A percentile compares a stretch with the other conserved stretches of the same genome.
Conservation (phyloP, 371 early-diverging fungal genomes). For the Apophysomyces sp. region DNA sequence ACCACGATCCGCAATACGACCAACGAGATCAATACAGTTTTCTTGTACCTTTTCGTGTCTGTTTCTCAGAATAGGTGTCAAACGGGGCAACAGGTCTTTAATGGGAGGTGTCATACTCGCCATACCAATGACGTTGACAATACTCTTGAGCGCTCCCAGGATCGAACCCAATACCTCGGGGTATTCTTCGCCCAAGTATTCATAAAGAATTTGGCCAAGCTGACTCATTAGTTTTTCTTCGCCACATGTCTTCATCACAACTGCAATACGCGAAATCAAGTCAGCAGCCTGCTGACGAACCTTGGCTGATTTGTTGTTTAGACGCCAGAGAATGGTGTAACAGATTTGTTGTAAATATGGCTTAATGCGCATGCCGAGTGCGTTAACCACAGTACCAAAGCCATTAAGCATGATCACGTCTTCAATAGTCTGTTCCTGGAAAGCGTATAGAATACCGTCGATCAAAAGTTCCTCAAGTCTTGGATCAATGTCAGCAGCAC, state of each 20-base stretch:
- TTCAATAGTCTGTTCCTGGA: conserved; percentile 95
- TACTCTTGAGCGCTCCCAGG: conserved; percentile 85
- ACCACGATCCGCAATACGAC: conserved; percentile 97
- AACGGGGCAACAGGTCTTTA: conserved; percentile 92
- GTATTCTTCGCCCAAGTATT: conserved; percentile 98
- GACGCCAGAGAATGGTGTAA: conserved; percentile 93
- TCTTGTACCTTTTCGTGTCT: conserved; percentile 98
- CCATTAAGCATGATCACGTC: conserved; percentile 93
- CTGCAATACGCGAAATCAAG: conserved; percentile 90
- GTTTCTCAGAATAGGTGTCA: conserved; percentile 97
- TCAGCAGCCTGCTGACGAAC: conserved; percentile 98
- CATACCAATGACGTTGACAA: conserved; percentile 98
- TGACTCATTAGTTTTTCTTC: conserved; percentile 94
- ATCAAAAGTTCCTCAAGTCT: conserved; percentile 90
- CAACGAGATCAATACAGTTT: conserved; percentile 91
- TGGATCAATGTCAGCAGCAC: conserved; percentile 89
- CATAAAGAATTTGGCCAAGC: conserved; percentile 89
- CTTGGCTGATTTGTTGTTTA: conserved; percentile 95
- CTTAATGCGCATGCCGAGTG: conserved; percentile 85
- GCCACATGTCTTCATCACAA: conserved; percentile 91
- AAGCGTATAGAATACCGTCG: conserved; percentile 95
- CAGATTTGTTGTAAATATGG: conserved; percentile 93
- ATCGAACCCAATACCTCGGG: conserved; percentile 97
- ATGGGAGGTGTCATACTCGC: conserved; percentile 97
- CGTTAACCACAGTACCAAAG: conserved; percentile 92